Evolutionary conservation across 202 grass and related monocot species (phyloP).

Genomic region (Bolboschoenoplectus hybrid): DNA sequence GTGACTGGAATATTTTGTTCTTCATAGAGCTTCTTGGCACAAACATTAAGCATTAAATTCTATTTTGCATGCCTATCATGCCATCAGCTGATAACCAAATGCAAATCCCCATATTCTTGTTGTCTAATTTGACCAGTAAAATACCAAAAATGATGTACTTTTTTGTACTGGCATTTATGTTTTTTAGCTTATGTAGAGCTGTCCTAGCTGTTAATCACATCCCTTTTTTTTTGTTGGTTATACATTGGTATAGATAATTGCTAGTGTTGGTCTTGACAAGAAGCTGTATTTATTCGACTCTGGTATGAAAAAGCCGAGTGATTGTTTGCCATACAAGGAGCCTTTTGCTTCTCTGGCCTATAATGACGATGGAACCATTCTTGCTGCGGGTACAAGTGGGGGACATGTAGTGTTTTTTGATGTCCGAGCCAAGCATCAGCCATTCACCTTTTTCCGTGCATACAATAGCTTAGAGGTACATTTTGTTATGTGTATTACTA

Average conservation of each 20-base stretch:
- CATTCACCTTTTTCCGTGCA: slow-evolving; percentile 83
- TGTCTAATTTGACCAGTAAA: background rate
- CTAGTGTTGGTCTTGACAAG: slow-evolving; percentile 90
- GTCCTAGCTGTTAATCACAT: slow-evolving; percentile 4
- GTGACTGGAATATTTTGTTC: slow-evolving; percentile 13
- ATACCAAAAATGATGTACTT: slow-evolving; percentile 29
- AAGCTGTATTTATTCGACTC: slow-evolving; percentile 85
- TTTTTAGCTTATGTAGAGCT: background rate
- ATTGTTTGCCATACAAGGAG: slow-evolving; percentile 78
- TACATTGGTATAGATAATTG: slow-evolving; percentile 62
- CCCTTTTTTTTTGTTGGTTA: slow-evolving; percentile 35
- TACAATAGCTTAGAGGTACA: slow-evolving; percentile 92
- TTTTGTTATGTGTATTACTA: background rate
- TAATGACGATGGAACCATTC: slow-evolving; percentile 84
- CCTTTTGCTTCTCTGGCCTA: slow-evolving; percentile 93
- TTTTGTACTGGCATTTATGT: slow-evolving; percentile 40
- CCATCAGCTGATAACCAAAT: slow-evolving; percentile 1
- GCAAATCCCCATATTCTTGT: background rate
- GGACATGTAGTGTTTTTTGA: slow-evolving; percentile 98
- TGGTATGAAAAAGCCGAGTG: slow-evolving; percentile 66
- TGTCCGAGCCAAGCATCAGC: slow-evolving; percentile 87
- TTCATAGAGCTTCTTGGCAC: background rate
- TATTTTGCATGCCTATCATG: background rate
- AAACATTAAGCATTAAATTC: background rate
- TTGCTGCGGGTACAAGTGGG: slow-evolving; percentile 91